Conservation (phyloP, 2,329 filamentous ascomycete genomes). For the Tolypocladium ophioglossoides region DNA sequence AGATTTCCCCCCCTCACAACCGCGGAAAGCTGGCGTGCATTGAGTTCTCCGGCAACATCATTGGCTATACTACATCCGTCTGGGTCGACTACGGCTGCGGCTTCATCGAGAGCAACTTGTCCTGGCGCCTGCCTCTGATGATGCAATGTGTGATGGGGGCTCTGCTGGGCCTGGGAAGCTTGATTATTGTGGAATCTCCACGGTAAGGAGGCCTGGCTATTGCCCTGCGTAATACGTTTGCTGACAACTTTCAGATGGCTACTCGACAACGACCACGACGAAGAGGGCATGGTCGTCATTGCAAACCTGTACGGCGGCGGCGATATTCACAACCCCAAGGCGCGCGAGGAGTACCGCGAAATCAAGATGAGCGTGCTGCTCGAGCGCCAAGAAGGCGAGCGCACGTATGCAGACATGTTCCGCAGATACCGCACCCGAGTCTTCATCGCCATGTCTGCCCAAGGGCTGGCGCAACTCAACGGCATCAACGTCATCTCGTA, state of each 20-base stretch:
- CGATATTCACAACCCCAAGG: conserved; percentile 87
- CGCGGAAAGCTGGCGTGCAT: conserved; percentile 93
- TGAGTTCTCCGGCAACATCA: conserved; percentile 95
- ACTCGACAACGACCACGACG: conserved; percentile 92
- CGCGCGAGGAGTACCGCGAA: conserved; percentile 90
- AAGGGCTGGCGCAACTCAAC: conserved; percentile 90
- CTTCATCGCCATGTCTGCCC: conserved; percentile 97
- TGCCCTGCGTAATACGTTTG: neutral
- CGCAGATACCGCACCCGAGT: conserved; percentile 82
- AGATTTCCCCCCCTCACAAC: conserved; percentile 94
- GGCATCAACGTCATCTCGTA: conserved; percentile 99
- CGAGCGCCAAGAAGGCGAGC: conserved; percentile 88
- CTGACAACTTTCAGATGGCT: conserved; percentile 61
- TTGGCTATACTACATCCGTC: conserved; percentile 89
- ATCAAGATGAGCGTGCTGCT: conserved; percentile 98
- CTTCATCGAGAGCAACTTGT: conserved; percentile 72
- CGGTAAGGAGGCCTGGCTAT: conserved; percentile 43
- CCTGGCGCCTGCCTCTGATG: conserved; percentile 81
- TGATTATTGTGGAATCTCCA: conserved; percentile 93
- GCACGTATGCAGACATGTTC: conserved; percentile 91
- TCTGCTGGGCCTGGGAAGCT: conserved; percentile 72
- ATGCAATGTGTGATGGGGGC: conserved; percentile 95
- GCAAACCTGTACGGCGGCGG: conserved; percentile 94
- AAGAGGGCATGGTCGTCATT: conserved; percentile 97
- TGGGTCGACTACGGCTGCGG: conserved; percentile 99